A percentile compares a stretch with the other conserved stretches of the same genome.
These are phyloP conservation scores for Sonneratia alba DNA, from an alignment of 345 rosid species.

Conservation along the genomic window DNA sequence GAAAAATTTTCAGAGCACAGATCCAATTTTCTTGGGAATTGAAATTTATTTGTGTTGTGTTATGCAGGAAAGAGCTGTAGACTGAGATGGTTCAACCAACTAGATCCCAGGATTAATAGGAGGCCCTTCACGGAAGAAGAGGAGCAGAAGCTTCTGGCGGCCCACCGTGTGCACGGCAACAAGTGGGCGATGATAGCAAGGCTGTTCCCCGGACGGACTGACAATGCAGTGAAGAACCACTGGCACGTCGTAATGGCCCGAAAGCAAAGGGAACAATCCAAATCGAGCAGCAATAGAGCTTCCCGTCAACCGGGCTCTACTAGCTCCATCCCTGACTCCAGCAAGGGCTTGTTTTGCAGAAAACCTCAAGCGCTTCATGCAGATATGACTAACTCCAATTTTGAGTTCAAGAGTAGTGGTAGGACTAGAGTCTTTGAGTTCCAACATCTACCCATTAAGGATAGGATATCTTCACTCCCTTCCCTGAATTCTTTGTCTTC, in stretches of 20 bases:
- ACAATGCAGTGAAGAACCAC: slow-evolving; percentile 55
- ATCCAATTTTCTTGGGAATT: background rate
- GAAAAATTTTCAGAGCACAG: background rate
- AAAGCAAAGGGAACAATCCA: slow-evolving; percentile 33
- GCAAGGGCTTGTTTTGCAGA: slow-evolving; percentile 4
- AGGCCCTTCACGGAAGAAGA: slow-evolving; percentile 49
- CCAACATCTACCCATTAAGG: background rate
- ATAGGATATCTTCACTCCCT: background rate
- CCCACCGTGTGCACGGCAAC: slow-evolving; percentile 46
- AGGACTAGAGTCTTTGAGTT: background rate
- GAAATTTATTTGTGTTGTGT: background rate
- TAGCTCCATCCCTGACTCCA: background rate
- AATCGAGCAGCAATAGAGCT: slow-evolving; percentile 26
- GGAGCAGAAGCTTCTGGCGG: slow-evolving; percentile 42
- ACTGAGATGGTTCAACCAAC: slow-evolving; percentile 57
- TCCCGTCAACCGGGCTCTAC: slow-evolving; percentile 8
- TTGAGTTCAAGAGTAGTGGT: slow-evolving; percentile 2
- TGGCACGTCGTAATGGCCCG: slow-evolving; percentile 60
- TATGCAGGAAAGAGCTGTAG: slow-evolving; percentile 48
- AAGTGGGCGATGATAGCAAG: slow-evolving; percentile 53
- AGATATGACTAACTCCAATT: background rate
- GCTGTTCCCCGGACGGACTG: slow-evolving; percentile 50
- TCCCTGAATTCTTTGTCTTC: slow-evolving; percentile 16
- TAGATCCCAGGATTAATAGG: slow-evolving; percentile 49
- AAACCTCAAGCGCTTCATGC: background rate